phyloP scores from a whole-genome alignment of 345 rosid genomes.

The Pugionium cornutum region DNA sequence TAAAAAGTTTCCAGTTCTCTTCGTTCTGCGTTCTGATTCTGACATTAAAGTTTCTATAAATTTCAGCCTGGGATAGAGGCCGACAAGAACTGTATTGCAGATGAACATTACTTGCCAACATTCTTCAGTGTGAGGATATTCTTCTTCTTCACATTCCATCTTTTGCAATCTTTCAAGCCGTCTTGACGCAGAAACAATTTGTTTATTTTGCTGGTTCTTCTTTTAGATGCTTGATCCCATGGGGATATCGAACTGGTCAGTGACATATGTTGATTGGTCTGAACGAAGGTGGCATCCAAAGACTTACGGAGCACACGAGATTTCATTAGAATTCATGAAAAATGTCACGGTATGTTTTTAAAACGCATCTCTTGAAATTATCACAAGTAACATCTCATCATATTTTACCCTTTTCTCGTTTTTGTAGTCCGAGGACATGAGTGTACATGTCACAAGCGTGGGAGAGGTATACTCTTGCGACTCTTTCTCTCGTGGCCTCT shows the following conservation, averaged over 20 bases:
- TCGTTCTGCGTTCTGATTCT: conserved; percentile 3
- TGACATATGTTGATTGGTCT: conserved; percentile 96
- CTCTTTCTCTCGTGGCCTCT: not conserved
- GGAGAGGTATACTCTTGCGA: conserved; percentile 47
- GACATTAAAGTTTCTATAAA: conserved; percentile 29
- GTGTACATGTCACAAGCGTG: conserved; percentile 80
- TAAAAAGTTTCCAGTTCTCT: not conserved
- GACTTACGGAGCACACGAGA: conserved; percentile 59
- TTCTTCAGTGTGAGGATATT: conserved; percentile 61
- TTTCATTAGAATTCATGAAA: conserved; percentile 60
- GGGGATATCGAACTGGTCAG: conserved; percentile 93
- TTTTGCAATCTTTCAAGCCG: conserved; percentile 11
- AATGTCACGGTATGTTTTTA: conserved; percentile 64
- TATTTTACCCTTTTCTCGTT: conserved; percentile 8
- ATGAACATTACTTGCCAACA: conserved; percentile 94
- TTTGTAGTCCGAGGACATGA: conserved; percentile 70
- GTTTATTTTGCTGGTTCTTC: conserved; percentile 17
- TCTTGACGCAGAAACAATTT: conserved; percentile 16
- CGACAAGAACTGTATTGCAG: conserved; percentile 85
- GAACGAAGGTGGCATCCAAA: conserved; percentile 99
- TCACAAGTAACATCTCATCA: not conserved
- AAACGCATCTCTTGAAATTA: not conserved
- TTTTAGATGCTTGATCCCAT: conserved; percentile 82
- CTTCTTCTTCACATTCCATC: conserved; percentile 2
- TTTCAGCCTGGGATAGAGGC: conserved; percentile 94